These are phyloP conservation scores for Fusarium xylarioides DNA, from an alignment of 2,329 filamentous ascomycete species.

Conservation along the genomic window DNA sequence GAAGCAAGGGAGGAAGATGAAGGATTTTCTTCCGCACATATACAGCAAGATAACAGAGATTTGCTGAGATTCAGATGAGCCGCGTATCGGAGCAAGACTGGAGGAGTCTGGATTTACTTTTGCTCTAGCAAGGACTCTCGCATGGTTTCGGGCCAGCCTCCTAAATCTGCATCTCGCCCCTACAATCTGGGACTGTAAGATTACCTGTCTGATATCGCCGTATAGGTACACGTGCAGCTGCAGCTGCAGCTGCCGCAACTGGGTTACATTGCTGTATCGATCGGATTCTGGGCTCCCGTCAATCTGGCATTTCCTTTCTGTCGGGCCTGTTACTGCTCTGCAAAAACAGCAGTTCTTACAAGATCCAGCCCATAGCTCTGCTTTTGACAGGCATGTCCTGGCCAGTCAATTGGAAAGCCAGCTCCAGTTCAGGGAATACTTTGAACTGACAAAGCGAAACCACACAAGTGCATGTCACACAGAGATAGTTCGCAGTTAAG, in stretches of 20 bases:
- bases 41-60: background rate
- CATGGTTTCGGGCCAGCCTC: background rate
- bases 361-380: constrained; percentile 24
- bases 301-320: constrained; percentile 17
- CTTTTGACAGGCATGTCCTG: constrained; percentile 2
- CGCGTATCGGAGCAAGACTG: background rate
- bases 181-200: background rate
- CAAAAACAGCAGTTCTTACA: background rate
- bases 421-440: background rate
- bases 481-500: background rate
- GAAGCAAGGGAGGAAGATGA: constrained; percentile 25
- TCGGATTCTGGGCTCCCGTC: constrained; percentile 11
- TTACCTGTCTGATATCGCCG: background rate
- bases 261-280: background rate
- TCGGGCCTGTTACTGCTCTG: constrained; percentile 1
- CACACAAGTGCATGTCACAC: background rate
- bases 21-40: background rate
- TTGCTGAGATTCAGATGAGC: constrained; percentile 10
- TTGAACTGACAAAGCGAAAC: background rate
- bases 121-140: background rate
- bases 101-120: background rate
- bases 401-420: background rate
- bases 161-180: background rate
- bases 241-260: constrained; percentile 13
- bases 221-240: background rate